These are phyloP conservation scores for Heimioporus sp. DNA, from an alignment of 768 basidiomycete species.

Conservation along the genomic window DNA sequence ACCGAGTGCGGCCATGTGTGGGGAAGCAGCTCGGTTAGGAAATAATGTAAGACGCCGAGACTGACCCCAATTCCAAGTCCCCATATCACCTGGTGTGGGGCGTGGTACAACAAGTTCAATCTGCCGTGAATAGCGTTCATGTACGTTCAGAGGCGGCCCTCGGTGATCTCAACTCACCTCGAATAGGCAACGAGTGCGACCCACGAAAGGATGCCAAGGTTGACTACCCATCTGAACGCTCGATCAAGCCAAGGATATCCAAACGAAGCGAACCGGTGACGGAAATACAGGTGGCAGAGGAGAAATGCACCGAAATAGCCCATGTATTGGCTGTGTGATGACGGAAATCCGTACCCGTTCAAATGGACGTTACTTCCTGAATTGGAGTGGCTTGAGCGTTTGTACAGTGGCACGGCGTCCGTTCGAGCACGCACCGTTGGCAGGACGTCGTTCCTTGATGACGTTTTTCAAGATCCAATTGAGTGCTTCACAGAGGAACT, in stretches of 20 bases:
- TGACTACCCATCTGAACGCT: slow-evolving; percentile 46
- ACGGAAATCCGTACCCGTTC: slow-evolving; percentile 83
- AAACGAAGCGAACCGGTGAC: slow-evolving; percentile 60
- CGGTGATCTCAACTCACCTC: slow-evolving; percentile 43
- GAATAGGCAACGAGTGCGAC: slow-evolving; percentile 73
- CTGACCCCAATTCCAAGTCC: slow-evolving; percentile 62
- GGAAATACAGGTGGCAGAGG: slow-evolving; percentile 66
- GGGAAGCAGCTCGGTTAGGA: slow-evolving; percentile 58
- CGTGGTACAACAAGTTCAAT: slow-evolving; percentile 72
- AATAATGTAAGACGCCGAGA: slow-evolving; percentile 56
- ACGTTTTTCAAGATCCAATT: slow-evolving; percentile 68
- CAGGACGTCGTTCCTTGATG: slow-evolving; percentile 67
- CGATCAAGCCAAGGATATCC: slow-evolving; percentile 51
- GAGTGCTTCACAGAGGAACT: slow-evolving; percentile 65
- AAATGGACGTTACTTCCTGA: slow-evolving; percentile 21
- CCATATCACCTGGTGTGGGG: slow-evolving; percentile 69
- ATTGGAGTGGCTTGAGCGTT: slow-evolving; percentile 1
- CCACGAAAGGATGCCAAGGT: slow-evolving; percentile 53
- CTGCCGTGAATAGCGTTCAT: slow-evolving; percentile 33
- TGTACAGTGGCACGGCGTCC: not conserved
- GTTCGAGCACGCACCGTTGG: slow-evolving; percentile 40
- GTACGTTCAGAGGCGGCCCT: not conserved
- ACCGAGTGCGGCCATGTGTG: slow-evolving; percentile 48
- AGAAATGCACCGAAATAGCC: slow-evolving; percentile 81
- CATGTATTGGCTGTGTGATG: slow-evolving; percentile 90